A percentile compares a stretch with the other conserved stretches of the same genome.
phyloP scores from a whole-genome alignment of 164 flowering plant genomes.

The Berberis vulgaris region DNA sequence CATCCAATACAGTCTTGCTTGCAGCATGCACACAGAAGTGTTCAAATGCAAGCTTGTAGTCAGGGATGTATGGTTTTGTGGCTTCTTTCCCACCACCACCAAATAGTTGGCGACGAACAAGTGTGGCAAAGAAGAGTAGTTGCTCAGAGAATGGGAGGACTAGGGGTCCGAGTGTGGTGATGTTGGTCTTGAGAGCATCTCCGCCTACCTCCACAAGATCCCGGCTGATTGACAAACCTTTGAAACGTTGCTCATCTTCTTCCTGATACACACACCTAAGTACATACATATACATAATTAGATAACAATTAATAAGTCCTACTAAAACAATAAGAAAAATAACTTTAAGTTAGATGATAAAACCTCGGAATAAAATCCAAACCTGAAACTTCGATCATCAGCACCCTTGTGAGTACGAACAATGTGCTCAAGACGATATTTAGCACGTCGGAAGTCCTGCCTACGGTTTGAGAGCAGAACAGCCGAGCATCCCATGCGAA shows the following conservation, averaged over 20 bases:
- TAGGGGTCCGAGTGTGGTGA: conserved; percentile 85
- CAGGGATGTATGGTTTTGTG: conserved; percentile 81
- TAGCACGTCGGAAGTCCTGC: conserved; percentile 56
- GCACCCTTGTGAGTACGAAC: conserved; percentile 92
- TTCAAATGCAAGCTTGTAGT: conserved; percentile 94
- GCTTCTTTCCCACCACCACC: conserved; percentile 28
- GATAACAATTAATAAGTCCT: background rate
- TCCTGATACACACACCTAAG: conserved; percentile 74
- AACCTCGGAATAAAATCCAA: background rate
- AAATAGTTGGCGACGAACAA: conserved; percentile 40
- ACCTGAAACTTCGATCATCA: conserved; percentile 84
- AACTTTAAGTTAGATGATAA: background rate
- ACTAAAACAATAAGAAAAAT: background rate
- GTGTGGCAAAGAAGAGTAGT: conserved; percentile 57
- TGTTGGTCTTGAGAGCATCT: conserved; percentile 84
- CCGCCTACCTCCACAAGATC: conserved; percentile 83
- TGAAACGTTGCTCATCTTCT: conserved; percentile 61
- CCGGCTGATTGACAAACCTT: conserved; percentile 57
- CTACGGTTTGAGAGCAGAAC: conserved; percentile 76
- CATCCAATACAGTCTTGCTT: conserved; percentile 67
- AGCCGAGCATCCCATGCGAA: conserved; percentile 93
- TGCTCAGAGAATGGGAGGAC: conserved; percentile 91
- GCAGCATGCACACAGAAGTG: conserved; percentile 90
- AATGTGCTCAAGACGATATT: conserved; percentile 80
- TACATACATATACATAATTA: background rate